Conservation (phyloP, 345 rosid genomes). For the Citrus australasica region DNA sequence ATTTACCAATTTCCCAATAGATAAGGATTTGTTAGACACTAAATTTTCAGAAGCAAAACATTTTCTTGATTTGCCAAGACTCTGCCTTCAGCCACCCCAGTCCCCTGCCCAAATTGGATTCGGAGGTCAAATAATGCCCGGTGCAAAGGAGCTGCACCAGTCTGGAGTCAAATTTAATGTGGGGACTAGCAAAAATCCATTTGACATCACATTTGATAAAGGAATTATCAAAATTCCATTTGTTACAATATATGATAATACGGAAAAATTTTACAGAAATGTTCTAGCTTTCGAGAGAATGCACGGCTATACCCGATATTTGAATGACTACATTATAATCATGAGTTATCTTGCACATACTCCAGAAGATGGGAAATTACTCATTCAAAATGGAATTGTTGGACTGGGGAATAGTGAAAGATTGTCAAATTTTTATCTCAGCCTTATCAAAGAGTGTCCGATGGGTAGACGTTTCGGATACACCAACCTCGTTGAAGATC, state of each 20-base stretch:
- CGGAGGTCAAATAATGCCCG: not conserved
- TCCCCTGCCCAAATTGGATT: not conserved
- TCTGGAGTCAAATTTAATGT: not conserved
- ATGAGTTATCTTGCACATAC: conserved; percentile 2
- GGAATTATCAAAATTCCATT: not conserved
- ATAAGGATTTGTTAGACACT: too few relatives aligned
- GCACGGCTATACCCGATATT: not conserved
- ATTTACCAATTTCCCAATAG: too few relatives aligned
- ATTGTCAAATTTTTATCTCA: conserved; percentile 10
- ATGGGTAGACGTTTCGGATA: not conserved
- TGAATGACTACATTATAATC: not conserved
- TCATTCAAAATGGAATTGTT: not conserved
- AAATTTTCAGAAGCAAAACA: not conserved
- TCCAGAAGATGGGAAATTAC: conserved; percentile 14
- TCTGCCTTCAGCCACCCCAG: not conserved
- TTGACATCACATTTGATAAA: not conserved
- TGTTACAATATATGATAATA: not conserved
- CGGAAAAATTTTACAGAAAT: not conserved
- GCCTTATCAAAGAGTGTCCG: not conserved
- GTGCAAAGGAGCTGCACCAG: not conserved
- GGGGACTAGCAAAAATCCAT: not conserved
- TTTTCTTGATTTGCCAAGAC: not conserved
- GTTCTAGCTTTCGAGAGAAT: not conserved
- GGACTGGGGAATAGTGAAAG: not conserved
- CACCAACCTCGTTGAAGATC: not conserved